Base-by-base conservation (phyloP, 192 early-diverging fungal genomes). In the Polychytrium aggregatum region DNA sequence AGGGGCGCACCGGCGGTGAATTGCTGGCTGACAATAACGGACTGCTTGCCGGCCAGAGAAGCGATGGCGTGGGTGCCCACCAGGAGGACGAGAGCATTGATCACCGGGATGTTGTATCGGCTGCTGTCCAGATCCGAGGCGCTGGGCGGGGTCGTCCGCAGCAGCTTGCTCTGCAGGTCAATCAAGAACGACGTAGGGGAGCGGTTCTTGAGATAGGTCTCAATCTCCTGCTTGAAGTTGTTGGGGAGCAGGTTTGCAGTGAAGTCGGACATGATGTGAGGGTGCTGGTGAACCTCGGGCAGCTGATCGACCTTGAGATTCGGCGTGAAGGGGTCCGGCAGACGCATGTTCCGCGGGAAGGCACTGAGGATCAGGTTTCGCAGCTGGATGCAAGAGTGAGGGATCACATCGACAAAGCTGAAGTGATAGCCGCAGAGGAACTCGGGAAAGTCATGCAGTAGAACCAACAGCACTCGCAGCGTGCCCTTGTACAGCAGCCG, bases 361-460 rank as follows among this genome's bases (percentile, higher is more conserved):
- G 95, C 92, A 48, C 88, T 90, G n/a, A 98, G 71, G 44, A 98
- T 86, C 55, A 98, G 66, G 57, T 98, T 98, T 27, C 92, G 80
- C 22, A 98, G 70, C 61, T 98, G 95, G 43, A 96, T 85, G 59
- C 95, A 98, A 13, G 69, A 72, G 17, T 76, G 63, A 1, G 95
- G 95, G 37, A 98, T 90, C 16, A 87, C 82, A 65, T 95, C 84
- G 55, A 89, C 86, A 56, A 98, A 82, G 37, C 79, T 82, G 46
- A 90, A 86, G 56, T 92, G 86, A 52, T 93, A 87, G 51, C 83
- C 85, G 52, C 88, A 84, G 46, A 98, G 69, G 64, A 96, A 98
- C 65, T 98, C 95, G 14, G 95, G 95, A 60, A 90, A 96, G 60
- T 98, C 95, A 59, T 96, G 92, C 48, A 96, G 62, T 9, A 98